Evolutionary conservation across 2,329 filamentous ascomycete genomes (phyloP), one percentile per base, ranked within the genome.

Genomic region (Arthrinium puccinioides): DNA sequence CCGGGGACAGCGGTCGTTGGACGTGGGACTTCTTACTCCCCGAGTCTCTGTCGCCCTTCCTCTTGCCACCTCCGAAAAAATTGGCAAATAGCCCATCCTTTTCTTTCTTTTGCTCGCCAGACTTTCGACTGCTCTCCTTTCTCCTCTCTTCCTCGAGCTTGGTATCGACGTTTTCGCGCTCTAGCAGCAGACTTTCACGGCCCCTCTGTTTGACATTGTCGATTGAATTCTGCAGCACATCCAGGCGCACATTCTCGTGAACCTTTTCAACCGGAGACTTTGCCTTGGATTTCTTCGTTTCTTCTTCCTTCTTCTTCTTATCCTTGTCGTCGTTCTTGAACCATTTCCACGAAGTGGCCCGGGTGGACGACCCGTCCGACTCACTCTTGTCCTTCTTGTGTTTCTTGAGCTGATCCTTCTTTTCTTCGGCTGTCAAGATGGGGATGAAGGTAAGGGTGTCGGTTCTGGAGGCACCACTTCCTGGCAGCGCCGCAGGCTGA

Each of bases 1-100:
- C 88, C 3, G 90, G 89, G 0, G 89, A 94, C 7, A 87, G 66
- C 6, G 82, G 79, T 37, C 87, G 78, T 32, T 83, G 77, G 7
- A 70, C 71, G 48, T 82, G 79, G 23, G 70, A 74, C 61, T 89
- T 94, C 64, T 87, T 89, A 48, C 79, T 74, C 40, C 72, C 70
- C 23, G 74, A 74, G 38, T 94, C 87, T 48, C 80, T 81, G 40
- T 90, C 84, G 39, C 76, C 71, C 61, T 87, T 94, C 67, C 90
- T 94, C 67, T 94, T 94, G 42, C 83, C 76, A 13, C 89, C 87
- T 13, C 88, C 87, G 54, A 98, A 97, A 38, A 98, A 80, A 1
- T 88, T 92, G 0, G 88, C 90, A 49, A 98, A 89, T n/a, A 97
- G 72, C 7, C 88, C 82, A 43, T 95, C 87, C 55, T 94, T 95